Evolutionary conservation across 2,329 filamentous ascomycete genomes (phyloP).

Genomic region (Zarea fungicola): DNA sequence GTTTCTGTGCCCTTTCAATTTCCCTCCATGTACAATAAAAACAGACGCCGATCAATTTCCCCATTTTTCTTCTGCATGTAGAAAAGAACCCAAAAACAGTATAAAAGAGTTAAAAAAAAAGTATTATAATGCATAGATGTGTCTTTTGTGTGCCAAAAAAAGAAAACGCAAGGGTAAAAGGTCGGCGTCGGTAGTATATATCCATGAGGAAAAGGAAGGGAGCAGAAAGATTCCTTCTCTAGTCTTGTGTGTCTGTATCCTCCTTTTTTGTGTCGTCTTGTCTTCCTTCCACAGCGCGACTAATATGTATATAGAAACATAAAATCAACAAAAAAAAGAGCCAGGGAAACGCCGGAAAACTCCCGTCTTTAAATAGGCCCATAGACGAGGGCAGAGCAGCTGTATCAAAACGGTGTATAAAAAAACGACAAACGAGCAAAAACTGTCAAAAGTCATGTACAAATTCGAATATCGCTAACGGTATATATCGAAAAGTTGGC

Average conservation of each 20-base stretch:
- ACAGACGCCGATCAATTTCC: too few species aligned
- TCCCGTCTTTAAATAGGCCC: slow-evolving; percentile 1
- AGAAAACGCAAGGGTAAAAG: too few species aligned
- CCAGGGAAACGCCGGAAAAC: background rate
- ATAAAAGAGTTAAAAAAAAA: background rate
- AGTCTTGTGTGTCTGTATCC: background rate
- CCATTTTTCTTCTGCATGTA: too few species aligned
- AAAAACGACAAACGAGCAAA: background rate
- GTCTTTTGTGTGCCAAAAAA: too few species aligned
- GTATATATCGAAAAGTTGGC: background rate
- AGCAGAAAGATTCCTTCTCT: background rate
- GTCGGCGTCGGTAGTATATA: too few species aligned
- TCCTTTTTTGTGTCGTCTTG: background rate
- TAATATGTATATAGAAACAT: background rate
- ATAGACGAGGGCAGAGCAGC: background rate
- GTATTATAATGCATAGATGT: slow-evolving; percentile 3
- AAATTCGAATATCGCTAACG: background rate
- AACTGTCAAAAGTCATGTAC: background rate
- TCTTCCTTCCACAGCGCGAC: background rate
- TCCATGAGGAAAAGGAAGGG: background rate
- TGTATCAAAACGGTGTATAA: background rate
- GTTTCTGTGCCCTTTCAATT: background rate
- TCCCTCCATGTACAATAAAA: too few species aligned
- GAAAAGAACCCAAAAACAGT: background rate
- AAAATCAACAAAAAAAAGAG: background rate